Evolutionary conservation across 805 yeast genomes (phyloP).

Genomic region (Yamadazyma phyllophila): DNA sequence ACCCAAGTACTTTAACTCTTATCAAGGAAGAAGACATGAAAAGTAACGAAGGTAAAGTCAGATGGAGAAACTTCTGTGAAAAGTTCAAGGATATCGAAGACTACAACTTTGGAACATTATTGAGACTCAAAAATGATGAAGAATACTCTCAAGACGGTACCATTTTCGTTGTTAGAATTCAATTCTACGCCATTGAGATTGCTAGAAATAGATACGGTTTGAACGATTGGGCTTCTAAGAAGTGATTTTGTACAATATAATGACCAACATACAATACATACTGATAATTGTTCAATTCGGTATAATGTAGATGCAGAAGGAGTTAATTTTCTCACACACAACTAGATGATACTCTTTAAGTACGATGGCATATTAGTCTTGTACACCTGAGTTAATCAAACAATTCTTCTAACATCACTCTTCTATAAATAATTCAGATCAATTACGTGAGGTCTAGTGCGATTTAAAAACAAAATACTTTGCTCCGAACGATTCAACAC

Average conservation of each 20-base stretch:
- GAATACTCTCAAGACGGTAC: conserved; percentile 85
- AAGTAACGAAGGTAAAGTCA: conserved; percentile 70
- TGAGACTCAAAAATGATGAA: conserved; percentile 66
- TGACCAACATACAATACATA: neutral
- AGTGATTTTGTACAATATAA: conserved; percentile 8
- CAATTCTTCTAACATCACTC: neutral
- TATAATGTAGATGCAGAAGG: too few relatives aligned
- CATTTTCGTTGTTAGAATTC: conserved; percentile 87
- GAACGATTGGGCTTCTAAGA: conserved; percentile 76
- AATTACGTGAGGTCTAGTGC: neutral
- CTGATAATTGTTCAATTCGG: too few relatives aligned
- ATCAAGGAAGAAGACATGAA: conserved; percentile 82
- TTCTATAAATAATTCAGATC: neutral
- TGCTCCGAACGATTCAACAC: neutral
- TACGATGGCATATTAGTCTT: too few relatives aligned
- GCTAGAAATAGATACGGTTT: conserved; percentile 87
- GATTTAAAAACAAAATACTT: neutral
- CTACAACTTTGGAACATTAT: conserved; percentile 90
- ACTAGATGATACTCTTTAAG: too few relatives aligned
- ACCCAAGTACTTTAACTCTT: conserved; percentile 51
- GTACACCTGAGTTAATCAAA: too few relatives aligned
- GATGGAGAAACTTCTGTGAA: conserved; percentile 88
- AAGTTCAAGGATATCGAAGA: conserved; percentile 85
- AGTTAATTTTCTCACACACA: too few relatives aligned
- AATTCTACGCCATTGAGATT: conserved; percentile 92